Base-by-base conservation (phyloP, 805 yeast species). In the Ascoidea rubescens region DNA sequence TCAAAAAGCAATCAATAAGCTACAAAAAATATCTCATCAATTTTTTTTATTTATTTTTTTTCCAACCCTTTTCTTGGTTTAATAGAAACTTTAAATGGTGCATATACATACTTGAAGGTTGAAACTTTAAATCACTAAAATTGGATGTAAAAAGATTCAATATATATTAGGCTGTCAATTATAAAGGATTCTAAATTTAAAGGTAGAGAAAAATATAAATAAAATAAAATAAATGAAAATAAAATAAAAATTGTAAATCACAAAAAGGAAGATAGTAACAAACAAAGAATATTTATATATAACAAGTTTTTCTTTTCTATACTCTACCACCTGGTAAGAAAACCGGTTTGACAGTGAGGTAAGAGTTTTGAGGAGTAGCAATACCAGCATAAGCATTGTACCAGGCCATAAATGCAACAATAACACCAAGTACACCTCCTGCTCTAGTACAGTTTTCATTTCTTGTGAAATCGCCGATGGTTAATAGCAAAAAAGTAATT, bases 331-430 rank as follows among this genome's bases (percentile, higher is more conserved):
- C 71, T 45, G 82, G 80, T 67, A 79, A 62, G 59, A 64, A 74
- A 50, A 72, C 51, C 47, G 80, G 75, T 50, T 63, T 65, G 50
- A 74, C 63, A 16, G 65, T 63, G 55, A 79, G 55, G 63, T 77
- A 80, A 31, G 80, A 70, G 67, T 81, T 84, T 55, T 78, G 76
- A 37, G 63, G 63, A 48, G 74, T 80, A n/a, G 83, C 79, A 46
- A 75, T 60, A 68, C 83, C 84, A 5, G 81, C 82, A 58, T 69
- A 75, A 2, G 84, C 83, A 58, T 78, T 78, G 61, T 77, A 80
- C 77, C 78, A 79, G 5, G 81, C 82, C 49, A 75, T 54, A 52
- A 76, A 65, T 0, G 82, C 71, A 17, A 80, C 71, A 31, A 79
- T 64, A 31, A 79, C 64, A 37, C 84, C 83, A 50, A 76, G 60